Evolutionary conservation across 345 rosid species (phyloP), one percentile per base, ranked within the genome.

Genomic region (Bruguiera gymnorhiza): DNA sequence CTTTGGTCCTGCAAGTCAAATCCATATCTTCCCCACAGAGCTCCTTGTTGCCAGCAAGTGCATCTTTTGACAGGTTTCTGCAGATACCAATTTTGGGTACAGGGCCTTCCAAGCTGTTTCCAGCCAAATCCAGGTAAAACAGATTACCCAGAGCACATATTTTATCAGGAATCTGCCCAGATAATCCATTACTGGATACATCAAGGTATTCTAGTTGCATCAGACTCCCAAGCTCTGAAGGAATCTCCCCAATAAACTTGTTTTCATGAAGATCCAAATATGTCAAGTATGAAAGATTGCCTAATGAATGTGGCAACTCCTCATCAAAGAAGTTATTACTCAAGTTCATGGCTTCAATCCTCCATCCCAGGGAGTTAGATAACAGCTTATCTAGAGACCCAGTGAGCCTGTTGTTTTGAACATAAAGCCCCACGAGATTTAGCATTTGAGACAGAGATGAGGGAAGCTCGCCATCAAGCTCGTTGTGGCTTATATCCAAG

Each of bases 401-500:
- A 52, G 87, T 73, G 37, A 93, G 80, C 63, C 72, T 78, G 65
- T 95, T 95, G 61, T 80, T 82, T 76, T 88, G 92, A 76, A 92
- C 80, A 60, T 83, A 87, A 19, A 95, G 79, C 34, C 96, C 97
- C 30, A 86, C 94, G 39, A 95, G 88, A 80, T 85, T 88, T 71
- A 81, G 77, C 85, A 84, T 84, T 3, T 31, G 71, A 6, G 62
- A 5, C 89, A 92, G 67, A 89, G 84, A 85, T 80, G 98, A 63
- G 60, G 96, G 91, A 58, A 92, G 86, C 82, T 78, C 80, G 2
- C 93, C 93, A 19, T 63, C 73, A 24, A 95, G 86, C 73, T 81
- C 76, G 71, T 90, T 95, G 36, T 32, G 50, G 80, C 97, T 92
- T 73, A 92, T 79, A 73, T 95, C 97, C 83, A 95, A 73, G 78